Evolutionary conservation across 495 filamentous ascomycete species (phyloP).

Genomic region (Aspergillus kassunensis): DNA sequence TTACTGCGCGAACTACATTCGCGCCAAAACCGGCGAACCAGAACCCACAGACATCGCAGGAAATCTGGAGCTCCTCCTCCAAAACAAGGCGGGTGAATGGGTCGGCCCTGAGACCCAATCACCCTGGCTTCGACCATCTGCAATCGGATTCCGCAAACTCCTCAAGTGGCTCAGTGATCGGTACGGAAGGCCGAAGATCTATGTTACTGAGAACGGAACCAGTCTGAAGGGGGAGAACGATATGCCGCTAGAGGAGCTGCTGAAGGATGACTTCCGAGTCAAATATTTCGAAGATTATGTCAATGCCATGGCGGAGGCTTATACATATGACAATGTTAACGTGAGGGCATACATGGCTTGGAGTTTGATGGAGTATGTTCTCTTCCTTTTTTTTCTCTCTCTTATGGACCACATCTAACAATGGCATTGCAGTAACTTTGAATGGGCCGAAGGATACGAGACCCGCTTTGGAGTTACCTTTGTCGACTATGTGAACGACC

Average conservation of each 20-base stretch:
- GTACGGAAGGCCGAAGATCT: slow-evolving; percentile 69
- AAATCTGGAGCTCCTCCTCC: slow-evolving; percentile 63
- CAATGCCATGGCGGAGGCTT: slow-evolving; percentile 64
- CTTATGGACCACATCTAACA: too few species aligned
- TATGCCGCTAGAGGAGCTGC: slow-evolving; percentile 59
- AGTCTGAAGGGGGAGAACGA: slow-evolving; percentile 76
- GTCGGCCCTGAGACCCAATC: slow-evolving; percentile 74
- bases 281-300: slow-evolving; percentile 74
- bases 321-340: slow-evolving; percentile 62
- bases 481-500: slow-evolving; percentile 69
- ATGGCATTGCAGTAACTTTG: slow-evolving; percentile 55
- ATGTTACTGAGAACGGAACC: slow-evolving; percentile 80
- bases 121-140: slow-evolving; percentile 68
- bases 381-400: neutral
- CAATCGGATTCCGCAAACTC: slow-evolving; percentile 69
- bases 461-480: slow-evolving; percentile 77
- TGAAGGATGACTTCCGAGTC: slow-evolving; percentile 70
- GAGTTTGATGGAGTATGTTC: slow-evolving; percentile 66
- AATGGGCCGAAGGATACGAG: slow-evolving; percentile 75
- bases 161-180: slow-evolving; percentile 76
- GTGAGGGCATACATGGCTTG: slow-evolving; percentile 74
- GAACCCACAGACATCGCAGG: slow-evolving; percentile 63
- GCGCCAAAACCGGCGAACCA: slow-evolving; percentile 57
- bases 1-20: slow-evolving; percentile 80
- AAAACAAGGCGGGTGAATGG: slow-evolving; percentile 62